Conservation (phyloP, 805 yeast genomes). For the Isabelozyma heimii region DNA sequence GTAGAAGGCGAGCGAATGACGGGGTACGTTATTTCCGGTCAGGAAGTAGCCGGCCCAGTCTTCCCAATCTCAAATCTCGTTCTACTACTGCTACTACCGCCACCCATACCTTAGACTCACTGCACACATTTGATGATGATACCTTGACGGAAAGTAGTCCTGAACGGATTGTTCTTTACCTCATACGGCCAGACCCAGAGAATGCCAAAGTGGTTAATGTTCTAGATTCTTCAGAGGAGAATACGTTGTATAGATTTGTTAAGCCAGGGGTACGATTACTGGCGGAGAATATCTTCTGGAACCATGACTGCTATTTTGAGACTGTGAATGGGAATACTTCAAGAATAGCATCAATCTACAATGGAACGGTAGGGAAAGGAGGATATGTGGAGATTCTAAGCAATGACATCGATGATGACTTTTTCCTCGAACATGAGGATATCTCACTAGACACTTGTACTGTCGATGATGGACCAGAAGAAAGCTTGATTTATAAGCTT, state of each 20-base stretch:
- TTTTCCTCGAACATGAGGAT: background rate
- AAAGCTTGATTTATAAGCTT: slow-evolving; percentile 1
- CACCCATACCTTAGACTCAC: background rate
- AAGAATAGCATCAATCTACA: slow-evolving; percentile 5
- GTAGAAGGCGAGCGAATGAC: background rate
- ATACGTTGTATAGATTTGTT: background rate
- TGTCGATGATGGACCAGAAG: slow-evolving; percentile 1
- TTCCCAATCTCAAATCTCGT: background rate
- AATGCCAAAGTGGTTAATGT: slow-evolving; percentile 1
- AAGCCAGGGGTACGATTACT: background rate
- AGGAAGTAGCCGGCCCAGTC: background rate
- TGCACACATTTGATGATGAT: background rate
- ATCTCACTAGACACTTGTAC: background rate
- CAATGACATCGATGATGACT: background rate
- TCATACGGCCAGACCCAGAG: background rate
- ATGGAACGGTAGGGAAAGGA: slow-evolving; percentile 15
- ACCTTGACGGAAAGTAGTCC: background rate
- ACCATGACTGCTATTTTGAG: background rate
- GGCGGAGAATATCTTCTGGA: background rate
- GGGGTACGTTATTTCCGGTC: background rate
- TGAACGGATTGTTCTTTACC: background rate
- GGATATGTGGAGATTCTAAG: slow-evolving; percentile 11
- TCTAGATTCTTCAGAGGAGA: background rate
- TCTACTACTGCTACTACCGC: background rate
- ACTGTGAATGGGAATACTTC: background rate